Evolutionary conservation across 306 rosid genomes (phyloP).

Genomic region (Bauhinia variegata): DNA sequence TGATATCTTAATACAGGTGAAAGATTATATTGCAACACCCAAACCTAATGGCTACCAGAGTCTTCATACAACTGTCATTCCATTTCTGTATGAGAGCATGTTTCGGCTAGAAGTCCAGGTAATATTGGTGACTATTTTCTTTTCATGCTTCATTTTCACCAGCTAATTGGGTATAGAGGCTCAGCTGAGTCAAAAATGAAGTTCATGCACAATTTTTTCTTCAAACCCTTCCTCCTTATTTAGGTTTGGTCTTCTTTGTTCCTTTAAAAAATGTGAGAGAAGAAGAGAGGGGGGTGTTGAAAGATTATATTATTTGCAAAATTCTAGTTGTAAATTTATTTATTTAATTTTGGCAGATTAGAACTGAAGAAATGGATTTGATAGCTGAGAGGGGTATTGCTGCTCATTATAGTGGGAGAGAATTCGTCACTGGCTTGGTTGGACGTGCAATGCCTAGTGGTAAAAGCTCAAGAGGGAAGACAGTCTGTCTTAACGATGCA

Average conservation of each 20-base stretch:
- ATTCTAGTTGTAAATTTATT: slow-evolving; percentile 19
- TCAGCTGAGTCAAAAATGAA: slow-evolving; percentile 18
- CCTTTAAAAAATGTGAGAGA: neutral
- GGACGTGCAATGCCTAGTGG: slow-evolving; percentile 66
- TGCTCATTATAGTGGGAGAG: slow-evolving; percentile 93
- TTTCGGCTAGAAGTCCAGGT: slow-evolving; percentile 98
- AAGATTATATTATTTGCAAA: neutral
- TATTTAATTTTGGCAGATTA: slow-evolving; percentile 62
- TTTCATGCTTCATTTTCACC: slow-evolving; percentile 29
- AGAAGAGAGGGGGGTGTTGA: too few relatives aligned
- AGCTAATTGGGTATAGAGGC: slow-evolving; percentile 20
- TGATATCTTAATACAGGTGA: slow-evolving; percentile 58
- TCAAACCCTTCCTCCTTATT: slow-evolving; percentile 4
- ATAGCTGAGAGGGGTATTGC: slow-evolving; percentile 99
- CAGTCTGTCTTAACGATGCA: slow-evolving; percentile 87
- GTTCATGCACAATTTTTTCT: slow-evolving; percentile 17
- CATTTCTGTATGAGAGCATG: slow-evolving; percentile 95
- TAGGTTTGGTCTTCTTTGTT: neutral
- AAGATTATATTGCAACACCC: slow-evolving; percentile 96
- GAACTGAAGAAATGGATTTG: slow-evolving; percentile 96
- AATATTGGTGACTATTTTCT: slow-evolving; percentile 19
- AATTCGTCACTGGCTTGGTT: slow-evolving; percentile 63
- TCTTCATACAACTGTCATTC: slow-evolving; percentile 94
- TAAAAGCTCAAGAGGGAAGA: slow-evolving; percentile 82
- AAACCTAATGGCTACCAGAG: slow-evolving; percentile 99